A percentile compares a stretch with the other conserved stretches of the same genome.
Conservation (phyloP, 2,329 filamentous ascomycete genomes). For the Colletotrichum eleusines region DNA sequence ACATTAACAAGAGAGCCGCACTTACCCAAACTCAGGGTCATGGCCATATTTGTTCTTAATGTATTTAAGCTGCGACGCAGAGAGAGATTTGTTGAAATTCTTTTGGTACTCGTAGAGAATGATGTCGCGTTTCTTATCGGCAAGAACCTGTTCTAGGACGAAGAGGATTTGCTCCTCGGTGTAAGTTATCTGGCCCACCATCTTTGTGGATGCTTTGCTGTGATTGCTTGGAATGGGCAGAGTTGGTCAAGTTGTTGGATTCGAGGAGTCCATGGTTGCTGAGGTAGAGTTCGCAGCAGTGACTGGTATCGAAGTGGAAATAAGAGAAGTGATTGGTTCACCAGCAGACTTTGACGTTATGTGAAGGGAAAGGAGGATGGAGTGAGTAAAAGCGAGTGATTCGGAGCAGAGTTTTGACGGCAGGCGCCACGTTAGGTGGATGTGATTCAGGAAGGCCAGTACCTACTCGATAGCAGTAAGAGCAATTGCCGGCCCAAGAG, state of each 20-base stretch:
- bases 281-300: neutral
- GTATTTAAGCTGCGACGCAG: constrained; percentile 52
- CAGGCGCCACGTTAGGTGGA: neutral
- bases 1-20: neutral
- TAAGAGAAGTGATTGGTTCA: neutral
- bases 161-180: constrained; percentile 51
- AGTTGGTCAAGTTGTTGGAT: neutral
- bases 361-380: too few species aligned
- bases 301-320: neutral
- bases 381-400: neutral
- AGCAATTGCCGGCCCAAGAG: neutral
- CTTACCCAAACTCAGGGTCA: constrained; percentile 55
- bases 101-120: constrained; percentile 48
- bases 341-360: neutral
- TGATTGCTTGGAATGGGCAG: neutral
- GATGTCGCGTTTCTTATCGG: constrained; percentile 44
- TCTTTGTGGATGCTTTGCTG: constrained; percentile 33
- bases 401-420: neutral
- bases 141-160: constrained; percentile 49
- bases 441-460: neutral
- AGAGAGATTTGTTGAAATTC: constrained; percentile 48
- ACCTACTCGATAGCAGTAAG: too few species aligned
- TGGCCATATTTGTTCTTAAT: constrained; percentile 56
- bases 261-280: neutral
- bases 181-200: constrained; percentile 54